Evolutionary conservation across 1,139 yeast genomes (phyloP).

Genomic region (Nadsonia starkeyi-henricii): DNA sequence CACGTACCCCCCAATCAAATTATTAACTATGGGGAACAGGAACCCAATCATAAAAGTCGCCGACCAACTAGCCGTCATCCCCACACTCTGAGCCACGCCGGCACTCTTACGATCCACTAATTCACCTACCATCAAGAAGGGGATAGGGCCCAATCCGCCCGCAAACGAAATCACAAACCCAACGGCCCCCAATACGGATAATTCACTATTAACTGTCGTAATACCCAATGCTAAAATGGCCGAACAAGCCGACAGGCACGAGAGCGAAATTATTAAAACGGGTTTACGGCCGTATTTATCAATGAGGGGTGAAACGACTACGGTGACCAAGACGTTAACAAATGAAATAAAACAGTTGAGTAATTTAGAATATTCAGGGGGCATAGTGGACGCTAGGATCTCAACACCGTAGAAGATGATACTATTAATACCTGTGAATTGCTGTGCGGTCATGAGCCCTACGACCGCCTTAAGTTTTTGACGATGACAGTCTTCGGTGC

Average conservation of each 20-base stretch:
- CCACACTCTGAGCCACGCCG: constrained; percentile 85
- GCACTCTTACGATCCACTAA: constrained; percentile 68
- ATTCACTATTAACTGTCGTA: constrained; percentile 30
- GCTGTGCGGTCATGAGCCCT: constrained; percentile 74
- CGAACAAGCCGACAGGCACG: constrained; percentile 57
- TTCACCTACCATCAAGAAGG: constrained; percentile 80
- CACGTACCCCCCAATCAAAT: constrained; percentile 60
- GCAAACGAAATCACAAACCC: constrained; percentile 76
- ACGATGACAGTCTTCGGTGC: constrained; percentile 36
- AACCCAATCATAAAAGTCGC: constrained; percentile 76
- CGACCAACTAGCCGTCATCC: constrained; percentile 81
- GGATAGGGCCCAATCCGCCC: constrained; percentile 87
- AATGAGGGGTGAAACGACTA: constrained; percentile 54
- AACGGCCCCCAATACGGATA: constrained; percentile 56
- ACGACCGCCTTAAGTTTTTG: constrained; percentile 55
- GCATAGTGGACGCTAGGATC: constrained; percentile 48
- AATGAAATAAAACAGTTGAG: constrained; percentile 65
- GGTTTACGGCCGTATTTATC: constrained; percentile 70
- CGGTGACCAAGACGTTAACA: constrained; percentile 60
- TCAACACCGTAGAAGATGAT: constrained; percentile 87
- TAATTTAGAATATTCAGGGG: constrained; percentile 50
- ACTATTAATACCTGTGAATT: constrained; percentile 83
- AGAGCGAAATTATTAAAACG: constrained; percentile 47
- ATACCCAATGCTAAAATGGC: constrained; percentile 57
- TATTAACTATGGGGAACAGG: constrained; percentile 60